Percentiles rank a stretch among this genome's conserved stretches.
phyloP scores from a whole-genome alignment of 371 early-diverging fungal species.

The Mortierella sp. region DNA sequence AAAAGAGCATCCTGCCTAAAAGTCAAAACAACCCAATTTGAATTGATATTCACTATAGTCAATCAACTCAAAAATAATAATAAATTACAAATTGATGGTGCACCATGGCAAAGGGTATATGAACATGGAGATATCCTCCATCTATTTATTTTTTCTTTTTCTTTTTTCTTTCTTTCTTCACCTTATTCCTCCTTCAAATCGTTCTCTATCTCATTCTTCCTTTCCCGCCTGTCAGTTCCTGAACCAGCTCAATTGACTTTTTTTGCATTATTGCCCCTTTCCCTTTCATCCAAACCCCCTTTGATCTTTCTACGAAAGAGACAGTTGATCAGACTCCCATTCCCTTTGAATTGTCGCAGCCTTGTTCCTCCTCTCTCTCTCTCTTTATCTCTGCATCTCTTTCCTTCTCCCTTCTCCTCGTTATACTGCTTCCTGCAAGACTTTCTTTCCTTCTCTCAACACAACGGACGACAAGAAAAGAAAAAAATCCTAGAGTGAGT shows the following conservation, averaged over 20 bases:
- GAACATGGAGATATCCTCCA: slow-evolving; percentile 17
- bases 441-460: not conserved
- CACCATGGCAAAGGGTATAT: slow-evolving; percentile 26
- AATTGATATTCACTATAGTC: not conserved
- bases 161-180: not conserved
- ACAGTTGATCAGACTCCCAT: not conserved
- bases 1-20: not conserved
- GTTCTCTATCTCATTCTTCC: not conserved
- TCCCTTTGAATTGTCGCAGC: not conserved
- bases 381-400: not conserved
- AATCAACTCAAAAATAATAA: slow-evolving; percentile 3
- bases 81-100: not conserved
- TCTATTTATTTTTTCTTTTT: not conserved
- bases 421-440: slow-evolving; percentile 7
- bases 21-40: not conserved
- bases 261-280: not conserved
- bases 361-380: not conserved
- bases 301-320: slow-evolving; percentile 15
- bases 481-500: no score
- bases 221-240: not conserved
- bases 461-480: not conserved
- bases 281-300: not conserved
- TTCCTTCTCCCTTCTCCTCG: no score
- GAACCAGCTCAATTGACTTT: not conserved
- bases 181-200: not conserved